Base-by-base conservation (phyloP, 2,329 filamentous ascomycete species). In the Domatiomyces catenatus region DNA sequence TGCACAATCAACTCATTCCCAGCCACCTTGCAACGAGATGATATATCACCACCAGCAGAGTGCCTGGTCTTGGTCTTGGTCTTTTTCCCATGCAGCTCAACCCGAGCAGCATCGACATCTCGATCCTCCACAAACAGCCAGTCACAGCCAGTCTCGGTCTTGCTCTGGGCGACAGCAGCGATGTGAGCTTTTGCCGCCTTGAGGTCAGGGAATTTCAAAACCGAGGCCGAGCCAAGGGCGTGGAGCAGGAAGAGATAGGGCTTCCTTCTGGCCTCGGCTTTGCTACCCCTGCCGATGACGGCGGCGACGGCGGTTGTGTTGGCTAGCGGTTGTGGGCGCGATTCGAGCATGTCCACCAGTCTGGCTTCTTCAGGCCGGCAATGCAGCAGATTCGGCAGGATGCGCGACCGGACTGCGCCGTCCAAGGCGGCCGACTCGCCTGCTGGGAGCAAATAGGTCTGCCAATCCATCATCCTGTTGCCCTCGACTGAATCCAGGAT, bases 1-100 rank as follows among this genome's bases (percentile, higher is more conserved):
- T 98, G 90, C 50, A 94, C 81, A 19, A 96, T 80, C 62, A 90
- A 80, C 67, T 96, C 90, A 64, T 93, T 83, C 50, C 81, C 83
- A 48, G 94, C 76, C 44, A 92, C 75, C 55, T 75, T 76, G 39
- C 45, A 47, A 3, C 10, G 4, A 12, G 43, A 19, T 3, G 42
- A n/a, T 5, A 5, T n/a, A n/a, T n/a, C n/a, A n/a, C n/a, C n/a
- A n/a, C n/a, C 8, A 8, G 28, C 45, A 24, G 45, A 7, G 10
- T 39, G 32, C 6, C 6, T 24, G 70, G 62, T 57, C 66, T 54
- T 49, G 57, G 58, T 12, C 53, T 50, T 20, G 58, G 49, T 59
- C 62, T 44, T 52, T 8, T 42, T 52, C 10, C 47, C 36, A 42
- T 51, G 18, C 36, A 59, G 45, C 43, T 84, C 66, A 0, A 67